phyloP scores from a whole-genome alignment of 2,329 filamentous ascomycete genomes.

The Dactylonectria estremocensis region DNA sequence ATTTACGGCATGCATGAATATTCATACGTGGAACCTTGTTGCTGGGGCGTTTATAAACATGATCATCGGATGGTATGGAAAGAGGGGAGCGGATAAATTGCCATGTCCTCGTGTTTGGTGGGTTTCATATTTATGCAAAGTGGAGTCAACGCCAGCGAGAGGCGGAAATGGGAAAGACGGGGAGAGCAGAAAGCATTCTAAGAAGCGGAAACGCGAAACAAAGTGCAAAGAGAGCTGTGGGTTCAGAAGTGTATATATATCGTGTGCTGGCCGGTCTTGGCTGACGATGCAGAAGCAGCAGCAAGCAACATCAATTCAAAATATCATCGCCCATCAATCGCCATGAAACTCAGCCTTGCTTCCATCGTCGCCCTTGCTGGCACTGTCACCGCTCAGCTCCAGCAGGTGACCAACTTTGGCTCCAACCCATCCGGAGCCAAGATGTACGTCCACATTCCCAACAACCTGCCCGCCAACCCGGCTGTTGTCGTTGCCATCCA shows the following conservation, averaged over 20 bases:
- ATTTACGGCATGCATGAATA: not conserved
- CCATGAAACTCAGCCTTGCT: not conserved
- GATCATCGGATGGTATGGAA: not conserved
- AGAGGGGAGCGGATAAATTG: not conserved
- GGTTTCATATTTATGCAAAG: not conserved
- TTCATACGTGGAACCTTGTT: not conserved
- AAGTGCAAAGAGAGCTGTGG: not conserved
- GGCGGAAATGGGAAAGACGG: not conserved
- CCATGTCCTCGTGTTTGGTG: not conserved
- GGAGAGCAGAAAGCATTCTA: not conserved
- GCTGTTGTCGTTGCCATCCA: not conserved
- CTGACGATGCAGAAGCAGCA: not conserved
- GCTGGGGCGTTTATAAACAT: not conserved
- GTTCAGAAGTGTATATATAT: not conserved
- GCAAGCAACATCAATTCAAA: not conserved
- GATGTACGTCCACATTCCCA: not conserved
- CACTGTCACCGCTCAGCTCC: not conserved
- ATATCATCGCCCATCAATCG: not conserved
- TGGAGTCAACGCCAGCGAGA: not conserved
- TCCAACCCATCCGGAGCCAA: not conserved
- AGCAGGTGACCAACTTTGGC: not conserved
- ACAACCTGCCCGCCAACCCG: not conserved
- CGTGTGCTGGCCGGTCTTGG: not conserved
- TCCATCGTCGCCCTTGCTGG: not conserved
- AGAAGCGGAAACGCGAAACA: not conserved